Percentiles rank a stretch among this genome's conserved stretches.
Evolutionary conservation across 2,329 filamentous ascomycete species (phyloP).

Genomic region (Ophiobolus disseminans): DNA sequence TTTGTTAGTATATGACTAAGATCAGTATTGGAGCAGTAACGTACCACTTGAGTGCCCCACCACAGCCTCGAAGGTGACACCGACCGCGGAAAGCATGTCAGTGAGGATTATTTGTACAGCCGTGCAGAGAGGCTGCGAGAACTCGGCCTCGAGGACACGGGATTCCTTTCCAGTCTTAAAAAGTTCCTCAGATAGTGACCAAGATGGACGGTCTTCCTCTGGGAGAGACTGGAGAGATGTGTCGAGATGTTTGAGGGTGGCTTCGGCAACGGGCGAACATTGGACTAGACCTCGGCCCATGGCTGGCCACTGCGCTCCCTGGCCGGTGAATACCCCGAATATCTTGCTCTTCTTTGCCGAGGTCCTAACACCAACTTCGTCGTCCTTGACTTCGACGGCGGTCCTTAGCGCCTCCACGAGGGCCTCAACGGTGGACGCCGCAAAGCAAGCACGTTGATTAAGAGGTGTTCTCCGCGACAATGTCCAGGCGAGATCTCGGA

Average conservation of each 20-base stretch:
- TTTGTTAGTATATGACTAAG: too few species aligned
- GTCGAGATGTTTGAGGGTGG: not conserved
- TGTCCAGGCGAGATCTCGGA: not conserved
- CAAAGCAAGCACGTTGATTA: not conserved
- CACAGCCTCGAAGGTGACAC: conserved; percentile 6
- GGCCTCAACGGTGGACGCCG: not conserved
- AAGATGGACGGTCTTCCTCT: conserved; percentile 6
- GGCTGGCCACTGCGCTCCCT: conserved; percentile 36
- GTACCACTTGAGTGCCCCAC: too few species aligned
- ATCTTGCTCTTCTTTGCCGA: too few species aligned
- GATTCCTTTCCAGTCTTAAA: conserved; percentile 3
- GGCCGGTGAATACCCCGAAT: conserved; percentile 34
- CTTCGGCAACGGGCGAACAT: not conserved
- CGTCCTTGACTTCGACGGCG: too few species aligned
- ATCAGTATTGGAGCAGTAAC: too few species aligned
- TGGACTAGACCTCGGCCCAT: conserved; percentile 29
- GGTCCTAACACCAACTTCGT: too few species aligned
- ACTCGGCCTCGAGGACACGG: conserved; percentile 9
- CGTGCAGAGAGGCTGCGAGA: conserved; percentile 33
- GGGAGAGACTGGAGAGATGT: not conserved
- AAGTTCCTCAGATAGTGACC: conserved; percentile 22
- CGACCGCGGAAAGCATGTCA: conserved; percentile 22
- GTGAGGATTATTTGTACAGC: conserved; percentile 34
- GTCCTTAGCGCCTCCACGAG: not conserved
- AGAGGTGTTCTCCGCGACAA: not conserved